A percentile compares a stretch with the other conserved stretches of the same genome.
Conservation (phyloP, 1,139 yeast species). For the Suhomyces ambrosiae region DNA sequence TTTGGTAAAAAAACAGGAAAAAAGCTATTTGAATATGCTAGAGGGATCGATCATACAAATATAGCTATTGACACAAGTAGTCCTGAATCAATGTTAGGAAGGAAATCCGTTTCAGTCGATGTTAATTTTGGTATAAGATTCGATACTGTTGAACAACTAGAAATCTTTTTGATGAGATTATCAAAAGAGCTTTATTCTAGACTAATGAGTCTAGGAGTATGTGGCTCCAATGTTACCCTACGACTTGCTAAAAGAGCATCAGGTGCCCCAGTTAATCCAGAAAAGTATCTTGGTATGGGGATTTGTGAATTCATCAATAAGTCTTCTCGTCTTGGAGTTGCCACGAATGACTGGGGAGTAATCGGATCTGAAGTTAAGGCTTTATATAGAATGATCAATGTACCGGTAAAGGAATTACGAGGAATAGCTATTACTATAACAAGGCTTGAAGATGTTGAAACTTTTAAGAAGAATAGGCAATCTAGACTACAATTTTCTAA, state of each 20-base stretch:
- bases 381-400: conserved; percentile 55
- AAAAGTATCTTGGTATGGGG: conserved; percentile 86
- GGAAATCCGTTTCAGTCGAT: conserved; percentile 85
- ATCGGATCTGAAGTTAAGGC: conserved; percentile 63
- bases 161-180: conserved; percentile 59
- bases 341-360: conserved; percentile 64
- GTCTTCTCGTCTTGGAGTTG: conserved; percentile 60
- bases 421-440: conserved; percentile 76
- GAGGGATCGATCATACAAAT: conserved; percentile 68
- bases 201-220: conserved; percentile 46
- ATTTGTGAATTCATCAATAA: conserved; percentile 65
- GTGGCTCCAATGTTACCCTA: conserved; percentile 62
- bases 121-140: conserved; percentile 91
- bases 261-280: conserved; percentile 71
- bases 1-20: conserved; percentile 75
- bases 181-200: conserved; percentile 62
- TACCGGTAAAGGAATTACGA: conserved; percentile 69
- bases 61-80: conserved; percentile 52
- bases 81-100: conserved; percentile 44
- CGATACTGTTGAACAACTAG: conserved; percentile 59
- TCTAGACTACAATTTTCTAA: conserved; percentile 41
- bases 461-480: conserved; percentile 36
- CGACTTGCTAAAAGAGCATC: conserved; percentile 66
- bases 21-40: conserved; percentile 57
- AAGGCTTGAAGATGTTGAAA: conserved; percentile 49